phyloP scores from a whole-genome alignment of 2,329 filamentous ascomycete genomes.

The Elsinoe australis region DNA sequence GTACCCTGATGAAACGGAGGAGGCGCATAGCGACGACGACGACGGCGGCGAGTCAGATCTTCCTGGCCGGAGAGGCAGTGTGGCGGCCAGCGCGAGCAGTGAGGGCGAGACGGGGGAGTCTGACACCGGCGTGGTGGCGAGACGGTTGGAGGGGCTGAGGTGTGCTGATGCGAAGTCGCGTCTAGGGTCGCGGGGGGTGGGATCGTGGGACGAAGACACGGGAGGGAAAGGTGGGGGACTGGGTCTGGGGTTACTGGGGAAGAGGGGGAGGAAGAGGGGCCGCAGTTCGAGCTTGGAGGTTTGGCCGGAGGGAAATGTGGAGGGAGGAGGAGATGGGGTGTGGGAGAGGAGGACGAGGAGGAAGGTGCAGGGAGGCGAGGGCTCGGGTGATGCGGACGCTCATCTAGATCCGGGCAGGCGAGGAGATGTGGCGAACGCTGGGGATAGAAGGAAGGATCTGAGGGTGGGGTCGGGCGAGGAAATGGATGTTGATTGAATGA shows the following conservation, averaged over 20 bases:
- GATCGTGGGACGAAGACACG: not conserved
- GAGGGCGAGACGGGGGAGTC: not conserved
- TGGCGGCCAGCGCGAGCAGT: not conserved
- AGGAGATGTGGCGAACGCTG: too few species aligned
- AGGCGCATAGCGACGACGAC: constrained; percentile 24
- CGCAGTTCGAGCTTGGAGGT: not conserved
- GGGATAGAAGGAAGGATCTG: not conserved
- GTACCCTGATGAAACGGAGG: constrained; percentile 38
- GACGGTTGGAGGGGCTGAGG: not conserved
- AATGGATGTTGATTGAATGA: not conserved
- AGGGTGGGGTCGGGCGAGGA: not conserved
- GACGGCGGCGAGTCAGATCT: not conserved
- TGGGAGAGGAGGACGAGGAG: constrained; percentile 8
- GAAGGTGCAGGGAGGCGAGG: not conserved
- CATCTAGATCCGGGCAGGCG: too few species aligned
- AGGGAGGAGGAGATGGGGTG: constrained; percentile 21
- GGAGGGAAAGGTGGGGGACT: not conserved
- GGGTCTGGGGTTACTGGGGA: too few species aligned
- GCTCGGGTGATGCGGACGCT: not conserved
- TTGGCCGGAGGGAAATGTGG: constrained; percentile 1
- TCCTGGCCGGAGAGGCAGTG: not conserved
- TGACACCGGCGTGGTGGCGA: too few species aligned
- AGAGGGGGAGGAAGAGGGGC: not conserved
- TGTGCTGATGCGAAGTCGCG: not conserved
- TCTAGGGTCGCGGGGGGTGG: not conserved